phyloP scores from a whole-genome alignment of 1,284 basidiomycete species.

The Crepidotus sp. region DNA sequence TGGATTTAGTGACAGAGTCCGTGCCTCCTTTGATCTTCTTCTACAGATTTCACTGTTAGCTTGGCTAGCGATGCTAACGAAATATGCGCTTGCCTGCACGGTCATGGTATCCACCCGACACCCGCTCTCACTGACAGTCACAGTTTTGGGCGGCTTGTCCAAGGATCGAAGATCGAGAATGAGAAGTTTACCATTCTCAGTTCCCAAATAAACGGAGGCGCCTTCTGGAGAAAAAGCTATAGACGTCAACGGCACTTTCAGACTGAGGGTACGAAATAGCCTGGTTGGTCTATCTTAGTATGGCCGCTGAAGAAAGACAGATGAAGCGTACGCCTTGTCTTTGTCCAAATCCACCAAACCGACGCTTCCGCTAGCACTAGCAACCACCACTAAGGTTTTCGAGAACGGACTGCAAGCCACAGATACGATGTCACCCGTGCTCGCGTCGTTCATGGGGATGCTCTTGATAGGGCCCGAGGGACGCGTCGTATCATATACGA shows the following conservation, averaged over 20 bases:
- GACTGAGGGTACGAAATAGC: slow-evolving; percentile 43
- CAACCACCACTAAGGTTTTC: slow-evolving; percentile 54
- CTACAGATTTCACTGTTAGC: slow-evolving; percentile 20
- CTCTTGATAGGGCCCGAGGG: slow-evolving; percentile 46
- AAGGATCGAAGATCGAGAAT: slow-evolving; percentile 53
- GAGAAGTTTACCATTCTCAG: slow-evolving; percentile 51
- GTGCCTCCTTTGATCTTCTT: slow-evolving; percentile 27
- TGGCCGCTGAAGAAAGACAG: slow-evolving; percentile 3
- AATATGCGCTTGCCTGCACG: slow-evolving; percentile 39
- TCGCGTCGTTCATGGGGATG: slow-evolving; percentile 39
- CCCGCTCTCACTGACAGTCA: slow-evolving; percentile 40
- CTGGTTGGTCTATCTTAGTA: slow-evolving; percentile 26
- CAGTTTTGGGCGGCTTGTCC: slow-evolving; percentile 49
- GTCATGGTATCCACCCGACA: slow-evolving; percentile 42
- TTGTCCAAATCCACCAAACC: slow-evolving; percentile 62
- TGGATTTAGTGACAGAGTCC: slow-evolving; percentile 6
- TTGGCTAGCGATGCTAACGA: not conserved
- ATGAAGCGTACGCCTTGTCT: slow-evolving; percentile 49
- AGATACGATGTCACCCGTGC: slow-evolving; percentile 37
- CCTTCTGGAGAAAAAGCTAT: slow-evolving; percentile 61
- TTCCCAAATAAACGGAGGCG: slow-evolving; percentile 53
- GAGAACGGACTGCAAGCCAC: slow-evolving; percentile 64
- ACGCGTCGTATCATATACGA: slow-evolving; percentile 54
- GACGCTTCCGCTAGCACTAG: slow-evolving; percentile 44
- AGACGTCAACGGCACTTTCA: slow-evolving; percentile 46